Conservation (phyloP, 768 basidiomycete species). For the Tricholoma sp. region DNA sequence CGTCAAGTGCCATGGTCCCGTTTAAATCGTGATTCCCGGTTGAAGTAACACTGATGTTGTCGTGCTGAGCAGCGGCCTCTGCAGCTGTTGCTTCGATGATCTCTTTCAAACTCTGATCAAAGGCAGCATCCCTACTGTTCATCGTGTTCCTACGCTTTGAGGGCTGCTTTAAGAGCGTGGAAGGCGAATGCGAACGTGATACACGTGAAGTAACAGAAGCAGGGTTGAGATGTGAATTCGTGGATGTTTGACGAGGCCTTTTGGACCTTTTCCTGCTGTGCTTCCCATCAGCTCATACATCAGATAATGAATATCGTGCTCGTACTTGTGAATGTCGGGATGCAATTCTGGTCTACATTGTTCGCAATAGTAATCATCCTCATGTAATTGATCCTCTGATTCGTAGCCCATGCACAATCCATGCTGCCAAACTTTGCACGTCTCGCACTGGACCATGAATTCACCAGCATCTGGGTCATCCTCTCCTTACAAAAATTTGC, state of each 20-base stretch:
- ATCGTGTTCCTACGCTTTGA: conserved; percentile 92
- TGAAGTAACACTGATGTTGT: conserved; percentile 27
- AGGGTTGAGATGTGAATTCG: conserved; percentile 53
- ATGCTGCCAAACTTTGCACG: conserved; percentile 97
- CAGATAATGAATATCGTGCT: conserved; percentile 14
- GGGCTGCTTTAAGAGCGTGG: conserved; percentile 50
- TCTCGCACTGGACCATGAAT: conserved; percentile 98
- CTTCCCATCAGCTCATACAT: conserved; percentile 14
- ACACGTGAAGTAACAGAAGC: conserved; percentile 46
- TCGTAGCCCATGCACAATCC: conserved; percentile 94
- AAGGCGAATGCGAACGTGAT: conserved; percentile 74
- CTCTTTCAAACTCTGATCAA: conserved; percentile 83
- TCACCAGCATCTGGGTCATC: conserved; percentile 82
- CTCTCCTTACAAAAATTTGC: conserved; percentile 38
- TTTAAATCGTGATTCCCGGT: conserved; percentile 26
- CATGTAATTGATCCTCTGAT: conserved; percentile 64
- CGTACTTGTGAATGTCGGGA: conserved; percentile 75
- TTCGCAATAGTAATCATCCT: conserved; percentile 91
- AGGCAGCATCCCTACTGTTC: conserved; percentile 94
- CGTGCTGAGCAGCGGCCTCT: conserved; percentile 55
- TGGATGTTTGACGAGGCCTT: conserved; percentile 58
- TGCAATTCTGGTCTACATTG: conserved; percentile 86
- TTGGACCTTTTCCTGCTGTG: conserved; percentile 54
- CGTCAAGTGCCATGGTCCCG: conserved; percentile 37
- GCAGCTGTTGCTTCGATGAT: conserved; percentile 71